phyloP scores from a whole-genome alignment of 2,329 filamentous ascomycete genomes.

The Colletotrichum acutatum region DNA sequence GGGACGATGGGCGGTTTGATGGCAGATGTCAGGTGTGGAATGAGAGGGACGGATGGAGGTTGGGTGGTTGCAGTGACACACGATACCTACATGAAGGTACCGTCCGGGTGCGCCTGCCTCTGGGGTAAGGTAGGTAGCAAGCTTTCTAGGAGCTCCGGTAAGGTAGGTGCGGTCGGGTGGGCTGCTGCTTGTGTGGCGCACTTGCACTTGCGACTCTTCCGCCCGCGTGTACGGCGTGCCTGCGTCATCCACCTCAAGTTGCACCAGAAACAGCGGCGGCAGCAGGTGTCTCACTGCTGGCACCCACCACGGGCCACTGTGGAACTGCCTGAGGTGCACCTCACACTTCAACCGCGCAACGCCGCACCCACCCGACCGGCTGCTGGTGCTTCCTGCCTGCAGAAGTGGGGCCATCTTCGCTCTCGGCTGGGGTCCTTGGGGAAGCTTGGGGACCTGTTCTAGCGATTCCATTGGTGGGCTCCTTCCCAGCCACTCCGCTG shows the following conservation, averaged over 20 bases:
- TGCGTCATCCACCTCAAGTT: conserved; percentile 30
- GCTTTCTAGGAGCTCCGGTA: conserved; percentile 28
- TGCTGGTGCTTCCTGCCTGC: background rate
- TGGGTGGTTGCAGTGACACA: conserved; percentile 5
- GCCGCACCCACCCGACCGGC: background rate
- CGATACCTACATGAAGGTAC: background rate
- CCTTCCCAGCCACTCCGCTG: conserved; percentile 9
- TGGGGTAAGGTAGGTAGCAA: background rate
- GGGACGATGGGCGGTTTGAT: background rate
- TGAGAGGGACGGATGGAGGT: conserved; percentile 14
- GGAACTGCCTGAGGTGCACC: conserved; percentile 1
- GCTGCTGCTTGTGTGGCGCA: conserved; percentile 15
- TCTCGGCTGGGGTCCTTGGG: background rate
- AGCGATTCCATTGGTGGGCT: conserved; percentile 11
- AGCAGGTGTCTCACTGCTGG: conserved; percentile 2
- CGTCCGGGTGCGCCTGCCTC: background rate
- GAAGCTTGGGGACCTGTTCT: background rate
- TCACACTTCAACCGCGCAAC: background rate
- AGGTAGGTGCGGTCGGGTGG: conserved; percentile 18
- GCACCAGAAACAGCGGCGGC: conserved; percentile 1
- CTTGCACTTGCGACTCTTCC: conserved; percentile 22
- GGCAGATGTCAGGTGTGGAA: background rate
- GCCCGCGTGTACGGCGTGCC: conserved; percentile 7
- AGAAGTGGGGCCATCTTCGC: background rate
- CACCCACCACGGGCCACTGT: background rate